Conservation (phyloP, 306 rosid genomes). For the Hippophae gyantsensis region DNA sequence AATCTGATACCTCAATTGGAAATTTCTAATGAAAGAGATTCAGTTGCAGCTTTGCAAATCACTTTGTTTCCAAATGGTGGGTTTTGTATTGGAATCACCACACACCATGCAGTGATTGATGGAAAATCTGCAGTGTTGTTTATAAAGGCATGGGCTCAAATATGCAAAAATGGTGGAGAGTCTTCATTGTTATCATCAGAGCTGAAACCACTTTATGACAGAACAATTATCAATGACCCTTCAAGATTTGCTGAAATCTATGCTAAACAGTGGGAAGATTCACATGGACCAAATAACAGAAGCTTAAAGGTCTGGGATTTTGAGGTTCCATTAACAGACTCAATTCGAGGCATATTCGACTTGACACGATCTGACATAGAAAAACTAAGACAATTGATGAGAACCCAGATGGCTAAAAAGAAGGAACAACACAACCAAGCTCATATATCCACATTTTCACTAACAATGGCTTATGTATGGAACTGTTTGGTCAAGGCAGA, state of each 20-base stretch:
- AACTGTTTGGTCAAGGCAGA: slow-evolving; percentile 21
- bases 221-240: slow-evolving; percentile 27
- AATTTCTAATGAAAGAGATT: slow-evolving; percentile 7
- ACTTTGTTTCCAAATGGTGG: slow-evolving; percentile 24
- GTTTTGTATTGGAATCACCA: slow-evolving; percentile 18
- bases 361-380: slow-evolving; percentile 15
- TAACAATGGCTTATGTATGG: slow-evolving; percentile 20
- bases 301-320: slow-evolving; percentile 34
- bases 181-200: slow-evolving; percentile 5
- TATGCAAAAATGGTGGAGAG: slow-evolving; percentile 19
- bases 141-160: slow-evolving; percentile 46
- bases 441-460: slow-evolving; percentile 13
- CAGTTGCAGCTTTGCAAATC: slow-evolving; percentile 19
- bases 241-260: slow-evolving; percentile 7
- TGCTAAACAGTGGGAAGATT: slow-evolving; percentile 21
- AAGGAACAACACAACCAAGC: not conserved
- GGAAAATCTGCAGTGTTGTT: slow-evolving; percentile 25
- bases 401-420: not conserved
- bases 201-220: slow-evolving; percentile 26
- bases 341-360: slow-evolving; percentile 26
- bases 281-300: slow-evolving; percentile 34
- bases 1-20: slow-evolving; percentile 9
- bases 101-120: slow-evolving; percentile 26
- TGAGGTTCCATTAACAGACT: slow-evolving; percentile 4
- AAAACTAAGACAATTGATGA: not conserved